Evolutionary conservation across 1,139 yeast genomes (phyloP), one percentile per base, ranked within the genome.

Genomic region (Nematodospora anomalae): DNA sequence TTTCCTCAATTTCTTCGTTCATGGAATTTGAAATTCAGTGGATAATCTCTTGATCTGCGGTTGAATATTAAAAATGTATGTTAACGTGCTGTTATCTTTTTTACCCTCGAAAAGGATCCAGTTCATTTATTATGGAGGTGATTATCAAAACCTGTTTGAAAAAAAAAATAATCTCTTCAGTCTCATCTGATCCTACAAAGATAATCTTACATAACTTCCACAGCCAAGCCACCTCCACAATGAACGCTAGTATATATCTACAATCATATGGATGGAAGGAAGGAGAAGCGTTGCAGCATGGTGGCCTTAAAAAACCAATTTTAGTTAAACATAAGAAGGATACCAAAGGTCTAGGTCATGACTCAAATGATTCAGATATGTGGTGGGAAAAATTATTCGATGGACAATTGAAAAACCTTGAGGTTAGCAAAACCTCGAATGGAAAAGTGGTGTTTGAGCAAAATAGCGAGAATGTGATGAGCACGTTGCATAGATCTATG

Each of bases 381-480:
- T 92, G 98, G 98, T 92, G 98, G 98, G 97, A 92, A 49, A 74
- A 84, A 48, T 68, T 90, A 32, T 92, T 92, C 62, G 97, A 92
- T 59, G 96, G 96, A 1, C 96, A 89, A 51, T 72, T 92, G 45
- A 87, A 87, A 55, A 76, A 79, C 14, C 58, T 92, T 32, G 90
- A 86, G 40, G 92, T 89, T 6, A 66, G 55, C 21, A 42, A 58
- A 2, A 62, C 57, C 15, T 36, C 40, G 4, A 49, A 47, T 6
- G 58, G 55, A 0, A 31, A 15, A 7, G 59, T 67, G 0, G 47
- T 55, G 2, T 62, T 71, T 35, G 67, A 66, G 26, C 81, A 74
- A 39, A 73, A 73, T 38, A 71, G 70, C 41, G 64, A 51, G 4
- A 51, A 52, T 15, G 67, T 64, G 2, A 57, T 84, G 44, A 30